These are phyloP conservation scores for Chlorophyllum brunneum DNA, from an alignment of 768 basidiomycete species.

Conservation along the genomic window DNA sequence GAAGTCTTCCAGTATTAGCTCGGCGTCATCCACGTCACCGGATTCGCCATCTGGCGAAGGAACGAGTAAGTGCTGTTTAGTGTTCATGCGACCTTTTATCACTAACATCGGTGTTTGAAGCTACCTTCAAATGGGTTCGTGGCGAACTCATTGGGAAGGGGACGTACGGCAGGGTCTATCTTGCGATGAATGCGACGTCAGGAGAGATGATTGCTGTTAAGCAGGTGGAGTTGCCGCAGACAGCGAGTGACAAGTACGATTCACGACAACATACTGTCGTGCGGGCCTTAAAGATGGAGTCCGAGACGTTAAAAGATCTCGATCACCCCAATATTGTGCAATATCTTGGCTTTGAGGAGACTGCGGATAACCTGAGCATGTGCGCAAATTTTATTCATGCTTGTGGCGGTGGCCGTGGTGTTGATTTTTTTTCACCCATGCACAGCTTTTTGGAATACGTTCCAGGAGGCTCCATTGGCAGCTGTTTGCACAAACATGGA, in stretches of 20 bases:
- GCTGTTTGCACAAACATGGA: constrained; percentile 86
- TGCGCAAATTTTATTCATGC: constrained; percentile 34
- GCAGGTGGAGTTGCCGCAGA: constrained; percentile 94
- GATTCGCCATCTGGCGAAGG: constrained; percentile 58
- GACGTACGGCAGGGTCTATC: constrained; percentile 94
- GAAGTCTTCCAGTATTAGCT: constrained; percentile 36
- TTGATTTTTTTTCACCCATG: constrained; percentile 6
- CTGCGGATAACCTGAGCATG: constrained; percentile 87
- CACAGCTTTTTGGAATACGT: constrained; percentile 96
- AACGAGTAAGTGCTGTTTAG: constrained; percentile 52
- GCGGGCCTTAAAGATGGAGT: constrained; percentile 91
- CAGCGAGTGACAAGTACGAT: constrained; percentile 88
- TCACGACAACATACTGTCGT: constrained; percentile 80
- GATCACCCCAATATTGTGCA: constrained; percentile 98
- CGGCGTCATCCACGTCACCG: constrained; percentile 28
- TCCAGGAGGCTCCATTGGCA: constrained; percentile 93
- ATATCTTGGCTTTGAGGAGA: constrained; percentile 94
- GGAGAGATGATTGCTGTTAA: constrained; percentile 99
- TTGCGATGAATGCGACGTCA: constrained; percentile 92
- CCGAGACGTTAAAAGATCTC: constrained; percentile 92
- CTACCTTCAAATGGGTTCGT: constrained; percentile 97
- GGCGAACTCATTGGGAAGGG: constrained; percentile 97
- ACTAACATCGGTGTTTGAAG: constrained; percentile 34
- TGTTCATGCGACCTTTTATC: neutral
- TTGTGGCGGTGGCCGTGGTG: neutral